Base-by-base conservation (phyloP, 805 yeast species). In the Candida parachauliodes region DNA sequence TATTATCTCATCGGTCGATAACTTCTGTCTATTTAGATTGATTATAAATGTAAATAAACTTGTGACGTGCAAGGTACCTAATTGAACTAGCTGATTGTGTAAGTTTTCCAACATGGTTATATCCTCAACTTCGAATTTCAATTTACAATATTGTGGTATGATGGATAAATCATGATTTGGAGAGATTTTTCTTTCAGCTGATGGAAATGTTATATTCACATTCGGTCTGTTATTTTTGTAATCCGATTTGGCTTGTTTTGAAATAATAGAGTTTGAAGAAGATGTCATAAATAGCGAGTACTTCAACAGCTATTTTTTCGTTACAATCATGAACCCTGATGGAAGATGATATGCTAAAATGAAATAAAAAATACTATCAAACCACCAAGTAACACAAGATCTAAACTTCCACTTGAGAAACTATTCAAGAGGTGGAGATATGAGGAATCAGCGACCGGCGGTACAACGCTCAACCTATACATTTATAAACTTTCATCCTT, bases 111-210 rank as follows among this genome's bases (percentile, higher is more conserved):
- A 32, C 16, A 30, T 18, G 14, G 25, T 20, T 7, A 12, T 16
- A 16, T 23, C 35, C 2, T 12, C 28, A 17, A 14, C 25, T 10
- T 14, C 16, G 17, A 12, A 20, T 32, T 22, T 32, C 14, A 32
- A 24, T 32, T 16, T 32, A 26, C 37, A 34, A 20, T 34, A 26
- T 25, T 34, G 23, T 3, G 37, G 18, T 2, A 14, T 11, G 3
- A 22, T 19, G 9, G 37, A 14, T 19, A 34, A 20, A 17, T 34
- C 37, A 26, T 34, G 37, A 26, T 34, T 34, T 4, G 30, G 30
- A 10, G 22, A 34, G 8, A 34, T 34, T 25, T 34, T 34, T 14
- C 25, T 12, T 5, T 30, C 14, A 5, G n/a, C 2, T 9, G 4
- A 10, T n/a, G 16, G 17, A 11, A 5, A 5, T 15, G n/a, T 11